phyloP scores from a whole-genome alignment of 352 stramenopile species.

The Globisporangium canariense region DNA sequence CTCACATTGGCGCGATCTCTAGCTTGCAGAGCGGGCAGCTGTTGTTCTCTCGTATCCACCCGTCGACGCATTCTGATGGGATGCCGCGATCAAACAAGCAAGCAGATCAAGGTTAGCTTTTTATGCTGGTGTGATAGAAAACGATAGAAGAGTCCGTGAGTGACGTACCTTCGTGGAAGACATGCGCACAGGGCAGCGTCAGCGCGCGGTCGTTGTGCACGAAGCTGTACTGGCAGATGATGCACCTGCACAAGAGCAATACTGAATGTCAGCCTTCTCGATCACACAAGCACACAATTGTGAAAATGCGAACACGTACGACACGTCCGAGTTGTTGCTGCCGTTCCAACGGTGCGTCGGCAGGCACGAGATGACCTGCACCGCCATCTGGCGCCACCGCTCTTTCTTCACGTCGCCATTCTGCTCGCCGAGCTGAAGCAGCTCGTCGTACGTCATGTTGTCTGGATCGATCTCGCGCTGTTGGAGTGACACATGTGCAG shows the following conservation, averaged over 20 bases:
- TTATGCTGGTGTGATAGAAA: not conserved
- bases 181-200: constrained; percentile 69
- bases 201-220: constrained; percentile 47
- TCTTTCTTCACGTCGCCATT: constrained; percentile 78
- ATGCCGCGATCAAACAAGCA: not conserved
- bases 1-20: constrained; percentile 42
- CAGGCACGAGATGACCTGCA: constrained; percentile 60
- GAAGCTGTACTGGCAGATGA: constrained; percentile 74
- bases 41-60: constrained; percentile 78
- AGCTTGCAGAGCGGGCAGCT: constrained; percentile 74
- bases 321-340: constrained; percentile 35
- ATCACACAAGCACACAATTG: not conserved
- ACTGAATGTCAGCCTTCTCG: constrained; percentile 1
- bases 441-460: constrained; percentile 80
- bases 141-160: not conserved
- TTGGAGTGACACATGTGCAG: not conserved
- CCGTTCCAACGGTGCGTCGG: constrained; percentile 58
- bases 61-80: constrained; percentile 52
- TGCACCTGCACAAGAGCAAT: constrained; percentile 33
- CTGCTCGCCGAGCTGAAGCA: constrained; percentile 63
- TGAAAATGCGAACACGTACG: constrained; percentile 36
- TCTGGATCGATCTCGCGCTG: constrained; percentile 55
- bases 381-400: constrained; percentile 56
- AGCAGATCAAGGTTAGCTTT: not conserved
- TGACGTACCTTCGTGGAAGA: constrained; percentile 65